Conservation (phyloP, 495 filamentous ascomycete species). For the Neurospora sp. region DNA sequence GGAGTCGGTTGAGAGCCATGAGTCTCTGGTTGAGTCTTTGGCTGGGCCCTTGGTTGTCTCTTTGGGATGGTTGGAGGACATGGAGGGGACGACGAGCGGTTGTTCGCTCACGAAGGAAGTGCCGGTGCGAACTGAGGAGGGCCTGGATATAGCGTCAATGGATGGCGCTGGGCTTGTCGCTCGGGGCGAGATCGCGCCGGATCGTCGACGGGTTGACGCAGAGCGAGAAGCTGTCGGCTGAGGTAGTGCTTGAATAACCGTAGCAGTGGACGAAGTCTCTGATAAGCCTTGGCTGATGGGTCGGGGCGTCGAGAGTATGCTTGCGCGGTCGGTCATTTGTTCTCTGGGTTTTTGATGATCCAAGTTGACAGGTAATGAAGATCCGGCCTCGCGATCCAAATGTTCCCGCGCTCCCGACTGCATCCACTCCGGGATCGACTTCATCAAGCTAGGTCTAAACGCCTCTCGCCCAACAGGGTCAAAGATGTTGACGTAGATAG, state of each 20-base stretch:
- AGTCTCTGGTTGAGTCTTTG: background rate
- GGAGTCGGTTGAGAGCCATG: background rate
- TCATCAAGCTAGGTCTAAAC: slow-evolving; percentile 34
- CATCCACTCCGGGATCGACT: slow-evolving; percentile 39
- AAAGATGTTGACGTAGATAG: slow-evolving; percentile 30
- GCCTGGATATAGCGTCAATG: background rate
- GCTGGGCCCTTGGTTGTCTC: background rate
- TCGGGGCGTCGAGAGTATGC: background rate
- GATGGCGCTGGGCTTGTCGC: background rate
- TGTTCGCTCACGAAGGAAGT: slow-evolving; percentile 20
- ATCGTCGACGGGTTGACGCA: background rate
- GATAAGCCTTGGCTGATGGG: background rate
- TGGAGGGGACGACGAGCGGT: slow-evolving; percentile 8
- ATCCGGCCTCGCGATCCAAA: background rate
- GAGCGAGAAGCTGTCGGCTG: background rate
- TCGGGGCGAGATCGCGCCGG: background rate
- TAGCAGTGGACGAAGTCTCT: background rate
- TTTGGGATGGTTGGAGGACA: background rate
- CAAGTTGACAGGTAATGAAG: background rate
- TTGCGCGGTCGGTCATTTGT: background rate
- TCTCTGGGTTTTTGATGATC: background rate
- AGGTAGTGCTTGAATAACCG: background rate
- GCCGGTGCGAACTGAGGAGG: slow-evolving; percentile 1
- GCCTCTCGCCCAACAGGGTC: slow-evolving; percentile 29
- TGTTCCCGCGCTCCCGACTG: slow-evolving; percentile 5